Conservation (phyloP, 495 filamentous ascomycete species). For the Aspergillus asperescens region DNA sequence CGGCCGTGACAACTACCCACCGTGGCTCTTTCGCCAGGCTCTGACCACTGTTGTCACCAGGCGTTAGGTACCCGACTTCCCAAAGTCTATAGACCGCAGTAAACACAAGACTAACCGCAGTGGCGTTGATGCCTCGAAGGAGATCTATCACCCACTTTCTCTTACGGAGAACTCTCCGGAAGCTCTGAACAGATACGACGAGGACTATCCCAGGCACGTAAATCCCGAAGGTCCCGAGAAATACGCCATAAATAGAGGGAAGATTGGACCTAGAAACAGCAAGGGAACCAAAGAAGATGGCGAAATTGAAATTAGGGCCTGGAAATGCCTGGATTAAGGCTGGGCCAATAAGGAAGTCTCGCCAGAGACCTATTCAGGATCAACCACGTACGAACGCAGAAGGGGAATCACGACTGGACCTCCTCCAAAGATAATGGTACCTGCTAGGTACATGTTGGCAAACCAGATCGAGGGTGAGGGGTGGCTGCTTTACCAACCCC, state of each 20-base stretch:
- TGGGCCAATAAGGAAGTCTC: conserved; percentile 80
- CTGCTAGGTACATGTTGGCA: conserved; percentile 76
- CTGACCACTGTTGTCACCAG: conserved; percentile 41
- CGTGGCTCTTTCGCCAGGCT: conserved; percentile 62
- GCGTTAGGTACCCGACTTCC: conserved; percentile 67
- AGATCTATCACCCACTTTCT: conserved; percentile 51
- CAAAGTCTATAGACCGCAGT: conserved; percentile 80
- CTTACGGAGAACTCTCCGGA: conserved; percentile 59
- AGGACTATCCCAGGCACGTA: conserved; percentile 66
- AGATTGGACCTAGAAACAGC: conserved; percentile 37
- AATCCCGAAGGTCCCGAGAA: conserved; percentile 67
- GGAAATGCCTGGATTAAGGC: conserved; percentile 80
- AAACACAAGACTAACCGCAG: conserved; percentile 72
- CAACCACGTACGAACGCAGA: conserved; percentile 71
- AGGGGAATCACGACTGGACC: conserved; percentile 83
- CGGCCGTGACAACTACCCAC: no score
- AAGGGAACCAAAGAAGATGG: conserved; percentile 67
- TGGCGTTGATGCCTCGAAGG: conserved; percentile 67
- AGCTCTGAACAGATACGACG: conserved; percentile 59
- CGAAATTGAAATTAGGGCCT: conserved; percentile 86
- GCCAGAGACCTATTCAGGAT: conserved; percentile 71
- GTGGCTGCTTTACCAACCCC: conserved; percentile 35
- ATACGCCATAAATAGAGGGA: conserved; percentile 49
- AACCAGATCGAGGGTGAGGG: conserved; percentile 61
- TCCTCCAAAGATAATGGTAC: conserved; percentile 83